Conservation (phyloP, 2,329 filamentous ascomycete species). For the Bipolaris oryzae region DNA sequence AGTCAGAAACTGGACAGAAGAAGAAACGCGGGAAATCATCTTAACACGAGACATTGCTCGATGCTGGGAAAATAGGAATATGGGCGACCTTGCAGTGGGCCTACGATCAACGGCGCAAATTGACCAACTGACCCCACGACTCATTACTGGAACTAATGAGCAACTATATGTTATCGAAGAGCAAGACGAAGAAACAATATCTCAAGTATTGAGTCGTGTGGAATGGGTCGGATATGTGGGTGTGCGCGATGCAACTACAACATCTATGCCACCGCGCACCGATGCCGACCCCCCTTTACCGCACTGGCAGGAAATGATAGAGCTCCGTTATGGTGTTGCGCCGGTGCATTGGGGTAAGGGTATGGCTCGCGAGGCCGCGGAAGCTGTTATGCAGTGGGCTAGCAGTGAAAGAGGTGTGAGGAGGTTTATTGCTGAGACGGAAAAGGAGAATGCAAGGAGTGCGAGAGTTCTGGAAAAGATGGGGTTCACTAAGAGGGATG, state of each 20-base stretch:
- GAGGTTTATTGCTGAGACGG: slow-evolving; percentile 32
- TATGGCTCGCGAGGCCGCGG: slow-evolving; percentile 23
- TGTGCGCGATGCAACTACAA: slow-evolving; percentile 25
- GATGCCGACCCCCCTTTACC: slow-evolving; percentile 16
- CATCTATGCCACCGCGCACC: slow-evolving; percentile 18
- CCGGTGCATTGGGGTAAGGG: slow-evolving; percentile 22
- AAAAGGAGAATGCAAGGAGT: slow-evolving; percentile 28
- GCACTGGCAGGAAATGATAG: slow-evolving; percentile 25
- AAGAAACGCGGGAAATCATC: slow-evolving; percentile 17
- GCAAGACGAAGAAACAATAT: neutral
- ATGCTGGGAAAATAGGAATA: slow-evolving; percentile 17
- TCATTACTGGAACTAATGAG: neutral
- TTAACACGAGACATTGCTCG: slow-evolving; percentile 18
- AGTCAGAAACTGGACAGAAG: slow-evolving; percentile 5
- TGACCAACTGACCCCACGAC: neutral
- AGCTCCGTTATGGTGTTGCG: slow-evolving; percentile 25
- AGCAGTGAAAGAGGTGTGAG: slow-evolving; percentile 13
- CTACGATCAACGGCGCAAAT: slow-evolving; percentile 3
- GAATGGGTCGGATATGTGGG: slow-evolving; percentile 30
- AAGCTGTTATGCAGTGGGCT: slow-evolving; percentile 26
- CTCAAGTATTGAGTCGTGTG: neutral
- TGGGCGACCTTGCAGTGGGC: slow-evolving; percentile 25
- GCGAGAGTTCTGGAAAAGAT: slow-evolving; percentile 34
- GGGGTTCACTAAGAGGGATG: slow-evolving; percentile 26
- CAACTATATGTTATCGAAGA: neutral